Percentiles rank a stretch among this genome's conserved stretches.
Conservation (phyloP, 176 grass and related monocot species). For the Saccharum officinarum region DNA sequence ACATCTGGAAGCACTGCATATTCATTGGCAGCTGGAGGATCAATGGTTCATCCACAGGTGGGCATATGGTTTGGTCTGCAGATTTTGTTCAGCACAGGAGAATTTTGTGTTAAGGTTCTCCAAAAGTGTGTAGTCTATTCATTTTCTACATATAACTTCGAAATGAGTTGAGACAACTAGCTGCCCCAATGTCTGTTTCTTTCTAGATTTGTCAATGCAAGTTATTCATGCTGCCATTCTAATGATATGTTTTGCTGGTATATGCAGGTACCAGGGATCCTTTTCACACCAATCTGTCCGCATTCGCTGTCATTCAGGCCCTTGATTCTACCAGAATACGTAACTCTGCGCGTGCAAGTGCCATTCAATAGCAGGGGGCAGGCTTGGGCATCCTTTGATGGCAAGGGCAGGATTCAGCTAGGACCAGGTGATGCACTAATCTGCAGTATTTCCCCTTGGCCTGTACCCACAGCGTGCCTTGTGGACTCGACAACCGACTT, state of each 20-base stretch:
- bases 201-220: background rate
- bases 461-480: constrained; percentile 84
- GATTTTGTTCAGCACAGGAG: constrained; percentile 11
- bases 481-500: constrained; percentile 87
- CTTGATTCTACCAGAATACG: constrained; percentile 85
- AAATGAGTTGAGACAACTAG: background rate
- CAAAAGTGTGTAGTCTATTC: constrained; percentile 1
- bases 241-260: constrained; percentile 24
- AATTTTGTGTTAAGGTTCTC: constrained; percentile 5
- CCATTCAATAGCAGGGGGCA: constrained; percentile 88
- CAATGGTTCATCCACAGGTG: constrained; percentile 99
- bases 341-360: constrained; percentile 80
- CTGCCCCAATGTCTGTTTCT: background rate
- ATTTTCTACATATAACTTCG: background rate
- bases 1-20: constrained; percentile 97
- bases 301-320: constrained; percentile 93
- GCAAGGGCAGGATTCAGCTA: constrained; percentile 82
- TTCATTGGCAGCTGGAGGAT: constrained; percentile 92
- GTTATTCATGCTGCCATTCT: background rate
- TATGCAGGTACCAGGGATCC: constrained; percentile 85
- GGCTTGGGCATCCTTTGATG: constrained; percentile 96
- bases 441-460: constrained; percentile 91
- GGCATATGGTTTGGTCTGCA: background rate
- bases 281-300: constrained; percentile 96
- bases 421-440: constrained; percentile 79